Evolutionary conservation across 169 alveolate species (phyloP), one percentile per base, ranked within the genome.

Genomic region (Theileria parva): DNA sequence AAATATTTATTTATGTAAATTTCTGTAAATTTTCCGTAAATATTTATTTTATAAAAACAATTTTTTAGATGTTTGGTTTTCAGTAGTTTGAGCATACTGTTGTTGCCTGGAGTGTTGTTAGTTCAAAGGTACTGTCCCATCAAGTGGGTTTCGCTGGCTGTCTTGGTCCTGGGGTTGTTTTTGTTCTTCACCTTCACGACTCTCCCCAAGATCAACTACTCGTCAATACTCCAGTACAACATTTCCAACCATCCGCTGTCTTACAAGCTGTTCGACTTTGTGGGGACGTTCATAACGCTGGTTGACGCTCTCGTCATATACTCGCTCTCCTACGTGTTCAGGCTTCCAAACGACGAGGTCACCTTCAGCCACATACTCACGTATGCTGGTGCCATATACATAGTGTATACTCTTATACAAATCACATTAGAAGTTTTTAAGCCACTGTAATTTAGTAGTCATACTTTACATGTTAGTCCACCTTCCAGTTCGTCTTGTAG

Each of bases 401-500:
- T 57, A 5, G 19, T 67, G 17, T 77, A 83, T 66, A 30, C 74
- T 13, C 6, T 77, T 9, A 39, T 68, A 32, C 89, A 83, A 15
- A 17, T 81, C 11, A 65, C 71, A 64, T 32, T n/a, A 51, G 65
- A 44, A 44, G 53, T 44, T 44, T 44, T 44, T 44, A 44, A 44
- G 53, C 53, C 53, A 44, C 53, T 44, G 12, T 37, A 67, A 67
- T 67, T 32, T 25, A 28, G 48, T 28, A 37, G 34, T 67, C 37
- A 67, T 32, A 37, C 8, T 60, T 60, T 28, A 28, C 68, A 60
- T 28, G 64, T 25, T 12, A 77, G 23, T 60, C 57, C 59, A 81
- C 86, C 32, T 51, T 61, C 92, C 92, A 89, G 68, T 86, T 89
- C 21, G 92, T 81, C 60, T 65, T 39, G 67, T 89, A 89, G 1